Evolutionary conservation across 1,284 basidiomycete genomes (phyloP).

Genomic region (Exobasidium rhododendri): DNA sequence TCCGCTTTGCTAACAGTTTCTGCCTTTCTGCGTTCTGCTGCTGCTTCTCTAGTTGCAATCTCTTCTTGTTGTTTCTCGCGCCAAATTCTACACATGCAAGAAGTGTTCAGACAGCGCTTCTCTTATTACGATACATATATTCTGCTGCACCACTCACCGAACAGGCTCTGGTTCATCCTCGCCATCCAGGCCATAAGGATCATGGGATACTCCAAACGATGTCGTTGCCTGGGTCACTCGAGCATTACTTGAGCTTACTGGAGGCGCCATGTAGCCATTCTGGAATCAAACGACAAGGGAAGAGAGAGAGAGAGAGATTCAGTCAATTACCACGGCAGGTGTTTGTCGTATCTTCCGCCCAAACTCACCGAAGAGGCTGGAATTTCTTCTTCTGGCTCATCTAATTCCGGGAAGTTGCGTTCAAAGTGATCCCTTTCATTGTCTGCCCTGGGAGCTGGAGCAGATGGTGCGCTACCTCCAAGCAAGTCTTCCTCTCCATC

Average conservation of each 20-base stretch:
- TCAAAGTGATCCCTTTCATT: constrained; percentile 87
- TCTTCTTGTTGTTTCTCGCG: constrained; percentile 79
- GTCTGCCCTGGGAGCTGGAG: constrained; percentile 33
- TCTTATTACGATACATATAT: not conserved
- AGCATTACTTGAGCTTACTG: constrained; percentile 63
- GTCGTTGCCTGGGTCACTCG: constrained; percentile 28
- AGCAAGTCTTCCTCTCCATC: constrained; percentile 24
- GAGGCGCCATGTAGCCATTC: constrained; percentile 56
- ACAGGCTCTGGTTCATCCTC: constrained; percentile 45
- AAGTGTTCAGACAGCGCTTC: too few relatives aligned
- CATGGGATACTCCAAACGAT: constrained; percentile 44
- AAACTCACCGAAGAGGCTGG: constrained; percentile 4
- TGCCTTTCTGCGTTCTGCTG: constrained; percentile 72
- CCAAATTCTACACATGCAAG: constrained; percentile 67
- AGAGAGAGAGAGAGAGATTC: not conserved
- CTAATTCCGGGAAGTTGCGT: constrained; percentile 83
- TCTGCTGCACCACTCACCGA: constrained; percentile 14
- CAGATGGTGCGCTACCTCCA: constrained; percentile 10
- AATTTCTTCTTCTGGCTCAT: constrained; percentile 60
- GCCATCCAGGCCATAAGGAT: constrained; percentile 19
- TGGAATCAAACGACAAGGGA: constrained; percentile 22
- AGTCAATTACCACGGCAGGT: too few relatives aligned
- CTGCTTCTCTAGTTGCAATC: constrained; percentile 76
- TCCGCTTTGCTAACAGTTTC: constrained; percentile 87
- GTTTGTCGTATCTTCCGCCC: too few relatives aligned